Base-by-base conservation (phyloP, 2,329 filamentous ascomycete species). In the Fusarium armeniacum region DNA sequence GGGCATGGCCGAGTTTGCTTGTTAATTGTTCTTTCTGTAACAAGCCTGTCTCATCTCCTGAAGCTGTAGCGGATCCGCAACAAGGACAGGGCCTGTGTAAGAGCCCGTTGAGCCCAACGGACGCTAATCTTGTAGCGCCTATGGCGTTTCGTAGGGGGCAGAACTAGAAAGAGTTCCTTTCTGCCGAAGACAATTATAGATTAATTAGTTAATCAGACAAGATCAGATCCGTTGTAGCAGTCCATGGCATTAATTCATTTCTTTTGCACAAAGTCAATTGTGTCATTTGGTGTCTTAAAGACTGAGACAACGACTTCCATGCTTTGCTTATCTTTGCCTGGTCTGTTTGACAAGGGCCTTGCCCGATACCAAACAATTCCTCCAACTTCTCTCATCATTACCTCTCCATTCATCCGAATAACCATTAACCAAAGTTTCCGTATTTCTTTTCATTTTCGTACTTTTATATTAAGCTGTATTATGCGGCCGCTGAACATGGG, bases 401-500 rank as follows among this genome's bases (percentile, higher is more conserved):
- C 28, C 24, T 24, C 20, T 46, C 18, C 24, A 8, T 28, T 28
- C 46, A 41, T n/a, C 26, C 50, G 13, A 58, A 32, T 24, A 45
- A 8, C 16, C 6, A 50, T 40, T 12, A 35, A 6, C 43, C 33
- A 12, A 7, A 6, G n/a, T 38, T 38, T 38, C 36, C 36, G 36
- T 9, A 40, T 22, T 26, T 24, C 12, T 22, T 9, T 6, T 2
- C 20, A 11, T 58, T 50, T 50, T 22, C 38, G 49, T 24, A 50
- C 13, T 51, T n/a, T 24, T 20, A 41, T 30, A 32, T 20, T 22
- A 47, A 44, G 36, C 55, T 46, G 46, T 30, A 20, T 54, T 49
- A 32, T 61, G 54, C 62, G 62, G 47, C 54, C 61, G 55, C n/a
- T 41, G 5, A 13, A 33, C 38, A 49, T 36, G 54, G 67, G 33